These are phyloP conservation scores for Trichopus zeylanicus DNA, from an alignment of 116 monocot genomes.

Conservation along the genomic window DNA sequence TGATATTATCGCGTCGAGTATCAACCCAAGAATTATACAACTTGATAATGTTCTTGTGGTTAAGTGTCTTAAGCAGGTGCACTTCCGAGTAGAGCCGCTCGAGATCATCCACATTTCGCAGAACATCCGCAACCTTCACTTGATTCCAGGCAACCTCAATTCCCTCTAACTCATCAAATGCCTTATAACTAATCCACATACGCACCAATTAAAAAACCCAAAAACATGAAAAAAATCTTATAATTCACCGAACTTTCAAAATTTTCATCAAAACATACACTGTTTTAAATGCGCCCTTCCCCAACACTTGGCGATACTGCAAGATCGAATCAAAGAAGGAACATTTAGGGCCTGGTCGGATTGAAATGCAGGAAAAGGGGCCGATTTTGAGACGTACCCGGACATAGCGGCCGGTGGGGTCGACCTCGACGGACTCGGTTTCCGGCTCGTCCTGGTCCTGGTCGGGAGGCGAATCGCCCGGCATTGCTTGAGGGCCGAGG, in stretches of 20 bases:
- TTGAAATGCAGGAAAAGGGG: background rate
- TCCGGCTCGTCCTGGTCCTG: conserved; percentile 18
- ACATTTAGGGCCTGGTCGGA: background rate
- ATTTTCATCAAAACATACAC: conserved; percentile 40
- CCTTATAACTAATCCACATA: conserved; percentile 39
- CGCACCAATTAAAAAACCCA: conserved; percentile 11
- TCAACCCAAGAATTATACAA: conserved; percentile 67
- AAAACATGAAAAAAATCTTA: background rate
- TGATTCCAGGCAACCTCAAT: conserved; percentile 91
- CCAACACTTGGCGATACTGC: conserved; percentile 60
- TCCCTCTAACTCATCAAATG: conserved; percentile 71
- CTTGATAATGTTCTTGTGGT: conserved; percentile 77
- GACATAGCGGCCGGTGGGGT: conserved; percentile 58
- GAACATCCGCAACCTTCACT: conserved; percentile 55
- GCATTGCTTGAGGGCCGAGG: background rate
- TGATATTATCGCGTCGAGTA: conserved; percentile 32
- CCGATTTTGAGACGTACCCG: conserved; percentile 22
- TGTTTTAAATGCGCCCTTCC: conserved; percentile 75
- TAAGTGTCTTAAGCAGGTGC: conserved; percentile 66
- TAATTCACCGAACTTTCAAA: background rate
- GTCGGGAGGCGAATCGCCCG: conserved; percentile 12
- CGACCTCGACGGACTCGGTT: conserved; percentile 50
- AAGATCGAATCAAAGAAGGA: conserved; percentile 2
- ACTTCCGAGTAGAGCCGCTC: conserved; percentile 65
- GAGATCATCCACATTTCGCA: conserved; percentile 29